These are phyloP conservation scores for Pleurotus djamor DNA, from an alignment of 768 basidiomycete genomes.

Conservation along the genomic window DNA sequence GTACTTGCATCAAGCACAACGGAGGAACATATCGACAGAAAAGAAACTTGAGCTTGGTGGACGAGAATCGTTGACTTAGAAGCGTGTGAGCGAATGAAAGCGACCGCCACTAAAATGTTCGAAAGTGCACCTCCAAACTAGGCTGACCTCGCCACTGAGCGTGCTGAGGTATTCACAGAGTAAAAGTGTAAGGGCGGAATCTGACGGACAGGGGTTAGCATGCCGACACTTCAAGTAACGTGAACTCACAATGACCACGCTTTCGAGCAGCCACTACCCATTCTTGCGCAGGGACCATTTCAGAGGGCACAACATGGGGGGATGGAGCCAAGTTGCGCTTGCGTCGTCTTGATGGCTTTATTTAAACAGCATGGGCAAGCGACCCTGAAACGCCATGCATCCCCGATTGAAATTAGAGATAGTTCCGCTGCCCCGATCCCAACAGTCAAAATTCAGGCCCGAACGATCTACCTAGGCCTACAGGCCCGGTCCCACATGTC, in stretches of 20 bases:
- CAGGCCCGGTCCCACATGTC: not conserved
- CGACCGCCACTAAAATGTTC: not conserved
- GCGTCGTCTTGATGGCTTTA: not conserved
- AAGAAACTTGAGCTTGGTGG: not conserved
- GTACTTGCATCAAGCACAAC: not conserved
- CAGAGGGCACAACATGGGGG: not conserved
- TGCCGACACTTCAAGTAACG: not conserved
- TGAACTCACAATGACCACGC: not conserved
- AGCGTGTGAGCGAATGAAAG: not conserved
- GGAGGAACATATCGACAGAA: not conserved
- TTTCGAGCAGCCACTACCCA: not conserved
- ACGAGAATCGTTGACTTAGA: not conserved
- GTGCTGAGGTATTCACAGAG: not conserved
- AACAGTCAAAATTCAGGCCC: no score
- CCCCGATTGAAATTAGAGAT: no score
- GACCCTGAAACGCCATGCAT: no score
- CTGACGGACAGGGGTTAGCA: not conserved
- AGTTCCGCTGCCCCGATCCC: no score
- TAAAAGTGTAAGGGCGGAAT: not conserved
- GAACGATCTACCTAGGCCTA: no score
- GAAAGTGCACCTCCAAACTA: not conserved
- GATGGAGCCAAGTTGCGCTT: not conserved
- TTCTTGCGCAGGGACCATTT: not conserved
- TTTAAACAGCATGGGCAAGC: no score
- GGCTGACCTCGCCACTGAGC: not conserved